Conservation (phyloP, 768 basidiomycete genomes). For the Lentinula lateritia region DNA sequence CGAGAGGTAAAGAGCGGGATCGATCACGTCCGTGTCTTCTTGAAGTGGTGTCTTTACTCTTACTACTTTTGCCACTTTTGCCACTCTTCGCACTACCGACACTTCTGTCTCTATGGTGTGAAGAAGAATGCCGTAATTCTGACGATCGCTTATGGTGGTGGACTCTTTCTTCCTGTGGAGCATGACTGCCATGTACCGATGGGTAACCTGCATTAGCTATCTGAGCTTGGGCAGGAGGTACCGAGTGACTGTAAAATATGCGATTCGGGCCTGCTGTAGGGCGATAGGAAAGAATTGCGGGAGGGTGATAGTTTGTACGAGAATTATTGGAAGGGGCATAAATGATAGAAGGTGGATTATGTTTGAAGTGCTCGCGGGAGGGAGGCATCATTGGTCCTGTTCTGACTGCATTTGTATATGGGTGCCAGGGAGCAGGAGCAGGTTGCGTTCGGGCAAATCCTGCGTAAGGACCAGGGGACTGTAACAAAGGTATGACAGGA, state of each 20-base stretch:
- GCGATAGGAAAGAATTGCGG: conserved; percentile 51
- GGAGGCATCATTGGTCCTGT: conserved; percentile 29
- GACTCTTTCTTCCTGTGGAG: conserved; percentile 7
- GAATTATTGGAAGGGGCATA: conserved; percentile 52
- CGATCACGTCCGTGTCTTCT: conserved; percentile 22
- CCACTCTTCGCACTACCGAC: conserved; percentile 16
- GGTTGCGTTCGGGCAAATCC: conserved; percentile 37
- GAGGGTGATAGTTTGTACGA: conserved; percentile 51
- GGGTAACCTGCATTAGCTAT: conserved; percentile 28
- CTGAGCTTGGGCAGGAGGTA: conserved; percentile 34
- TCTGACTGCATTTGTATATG: conserved; percentile 14
- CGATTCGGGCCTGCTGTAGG: conserved; percentile 52
- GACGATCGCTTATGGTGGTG: conserved; percentile 19
- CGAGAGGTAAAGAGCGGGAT: conserved; percentile 18
- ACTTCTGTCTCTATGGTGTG: conserved; percentile 33
- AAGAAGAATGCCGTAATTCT: conserved; percentile 19
- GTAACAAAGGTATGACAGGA: conserved; percentile 11
- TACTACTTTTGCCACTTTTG: conserved; percentile 12
- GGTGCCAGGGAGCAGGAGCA: conserved; percentile 24
- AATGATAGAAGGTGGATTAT: conserved; percentile 51
- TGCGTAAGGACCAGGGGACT: conserved; percentile 22
- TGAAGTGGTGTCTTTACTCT: conserved; percentile 12
- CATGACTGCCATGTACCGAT: conserved; percentile 36
- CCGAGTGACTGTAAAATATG: conserved; percentile 66
- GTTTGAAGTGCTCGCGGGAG: conserved; percentile 21